These are phyloP conservation scores for Cutaneotrichosporon sp. DNA, from an alignment of 1,284 basidiomycete species.

Conservation along the genomic window DNA sequence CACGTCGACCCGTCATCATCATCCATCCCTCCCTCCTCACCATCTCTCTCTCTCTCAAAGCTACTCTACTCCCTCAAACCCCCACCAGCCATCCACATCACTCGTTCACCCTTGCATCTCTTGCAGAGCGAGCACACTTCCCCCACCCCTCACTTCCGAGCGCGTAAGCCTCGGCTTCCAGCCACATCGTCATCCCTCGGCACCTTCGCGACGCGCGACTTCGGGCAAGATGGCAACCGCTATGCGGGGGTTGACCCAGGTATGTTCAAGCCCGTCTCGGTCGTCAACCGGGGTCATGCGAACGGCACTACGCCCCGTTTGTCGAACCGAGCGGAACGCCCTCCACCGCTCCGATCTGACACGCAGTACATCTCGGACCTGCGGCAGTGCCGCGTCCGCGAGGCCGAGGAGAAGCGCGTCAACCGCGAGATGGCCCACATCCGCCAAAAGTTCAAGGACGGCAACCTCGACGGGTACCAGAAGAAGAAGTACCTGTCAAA, in stretches of 20 bases:
- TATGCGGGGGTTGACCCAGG: slow-evolving; percentile 90
- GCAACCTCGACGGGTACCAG: slow-evolving; percentile 95
- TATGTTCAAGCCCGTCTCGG: slow-evolving; percentile 44
- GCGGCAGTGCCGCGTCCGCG: slow-evolving; percentile 68
- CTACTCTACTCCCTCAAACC: background rate
- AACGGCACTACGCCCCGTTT: background rate
- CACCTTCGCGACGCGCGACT: background rate
- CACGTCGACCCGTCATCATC: background rate
- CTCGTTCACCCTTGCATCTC: background rate
- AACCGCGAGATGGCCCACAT: slow-evolving; percentile 99
- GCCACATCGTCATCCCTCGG: background rate
- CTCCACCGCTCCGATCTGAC: slow-evolving; percentile 9
- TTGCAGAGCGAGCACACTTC: background rate
- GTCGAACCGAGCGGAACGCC: background rate
- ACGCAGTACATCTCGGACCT: slow-evolving; percentile 96
- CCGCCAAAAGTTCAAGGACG: slow-evolving; percentile 98
- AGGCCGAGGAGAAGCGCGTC: slow-evolving; percentile 80
- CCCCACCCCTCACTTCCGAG: background rate
- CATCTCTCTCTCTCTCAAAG: background rate
- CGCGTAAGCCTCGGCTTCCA: background rate
- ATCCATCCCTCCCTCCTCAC: background rate
- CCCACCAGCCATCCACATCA: background rate
- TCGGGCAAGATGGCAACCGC: slow-evolving; percentile 68
- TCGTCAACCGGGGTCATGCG: background rate
- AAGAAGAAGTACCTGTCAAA: slow-evolving; percentile 94